Evolutionary conservation across 2,329 filamentous ascomycete species (phyloP), one percentile per base, ranked within the genome.

Genomic region (Elsinoe australis): DNA sequence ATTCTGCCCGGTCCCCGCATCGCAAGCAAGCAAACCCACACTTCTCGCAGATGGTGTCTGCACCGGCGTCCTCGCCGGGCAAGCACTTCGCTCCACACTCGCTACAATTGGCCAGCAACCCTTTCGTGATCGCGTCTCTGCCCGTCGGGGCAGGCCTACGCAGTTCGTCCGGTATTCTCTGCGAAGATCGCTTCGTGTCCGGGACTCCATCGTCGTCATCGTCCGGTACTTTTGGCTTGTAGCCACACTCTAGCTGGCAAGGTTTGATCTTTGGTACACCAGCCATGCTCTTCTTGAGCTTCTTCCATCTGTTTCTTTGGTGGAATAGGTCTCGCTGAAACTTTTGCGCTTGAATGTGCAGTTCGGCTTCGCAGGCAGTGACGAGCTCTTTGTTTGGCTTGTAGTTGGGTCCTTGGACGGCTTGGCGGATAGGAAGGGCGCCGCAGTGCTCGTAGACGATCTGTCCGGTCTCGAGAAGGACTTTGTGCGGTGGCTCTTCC

Each of bases 341-440:
- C 9, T 29, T 5, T 22, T 19, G 19, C 17, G 45, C 45, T 6
- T 29, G 2, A 3, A 24, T 7, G 31, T 48, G 34, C 33, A 48
- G 19, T 10, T 28, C 19, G 5, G 45, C 45, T 19, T 48, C 45
- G 2, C 17, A 8, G 1, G 18, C 4, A 18, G 45, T 48, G 31
- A 48, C 8, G 5, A 48, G 21, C 12, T 19, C 28, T 19, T 48
- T 48, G 17, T n/a, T 34, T n/a, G 45, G 45, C 9, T 17, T 22
- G 47, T 74, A 73, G 2, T 59, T 58, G 0, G 61, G 60, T 1
- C 71, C 71, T 56, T 73, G 70, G 0, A 73, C 63, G 6, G 65
- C 67, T 54, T 74, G 71, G 4, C 58, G 56, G 6, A 67, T 60
- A 1, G 71, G 71, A 15, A 72, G 54, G 9, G 61, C 60, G 12